Conservation (phyloP, 345 rosid species). For the Arabidopsis arenosa region DNA sequence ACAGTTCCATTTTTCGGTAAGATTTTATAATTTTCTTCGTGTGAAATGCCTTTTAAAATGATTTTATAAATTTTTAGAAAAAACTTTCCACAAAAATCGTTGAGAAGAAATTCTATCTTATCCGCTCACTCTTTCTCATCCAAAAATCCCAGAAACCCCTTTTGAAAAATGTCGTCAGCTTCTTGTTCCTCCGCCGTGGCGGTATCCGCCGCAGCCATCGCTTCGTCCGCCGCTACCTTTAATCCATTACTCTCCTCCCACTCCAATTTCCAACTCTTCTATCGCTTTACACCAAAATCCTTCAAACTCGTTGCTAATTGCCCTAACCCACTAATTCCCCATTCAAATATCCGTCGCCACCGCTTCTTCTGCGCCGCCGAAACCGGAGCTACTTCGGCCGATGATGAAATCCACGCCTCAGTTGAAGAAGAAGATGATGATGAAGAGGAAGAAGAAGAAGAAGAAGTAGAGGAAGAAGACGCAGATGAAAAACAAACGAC, state of each 20-base stretch:
- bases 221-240: constrained; percentile 23
- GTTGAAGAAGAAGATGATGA: constrained; percentile 42
- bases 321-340: constrained; percentile 43
- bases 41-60: no score
- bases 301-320: constrained; percentile 48
- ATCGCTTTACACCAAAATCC: constrained; percentile 47
- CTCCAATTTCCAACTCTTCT: constrained; percentile 43
- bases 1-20: no score
- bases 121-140: constrained; percentile 19
- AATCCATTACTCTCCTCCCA: constrained; percentile 5
- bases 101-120: constrained; percentile 18
- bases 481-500: constrained; percentile 44
- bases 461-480: constrained; percentile 34
- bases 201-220: constrained; percentile 29
- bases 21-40: no score
- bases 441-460: constrained; percentile 39
- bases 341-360: constrained; percentile 41
- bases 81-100: not conserved
- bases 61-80: not conserved
- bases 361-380: constrained; percentile 47
- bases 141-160: constrained; percentile 11
- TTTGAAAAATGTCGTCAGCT: constrained; percentile 29
- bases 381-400: constrained; percentile 23
- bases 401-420: constrained; percentile 20
- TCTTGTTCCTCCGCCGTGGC: constrained; percentile 39